Evolutionary conservation across 768 basidiomycete genomes (phyloP).

Genomic region (Serpula lacrymans): DNA sequence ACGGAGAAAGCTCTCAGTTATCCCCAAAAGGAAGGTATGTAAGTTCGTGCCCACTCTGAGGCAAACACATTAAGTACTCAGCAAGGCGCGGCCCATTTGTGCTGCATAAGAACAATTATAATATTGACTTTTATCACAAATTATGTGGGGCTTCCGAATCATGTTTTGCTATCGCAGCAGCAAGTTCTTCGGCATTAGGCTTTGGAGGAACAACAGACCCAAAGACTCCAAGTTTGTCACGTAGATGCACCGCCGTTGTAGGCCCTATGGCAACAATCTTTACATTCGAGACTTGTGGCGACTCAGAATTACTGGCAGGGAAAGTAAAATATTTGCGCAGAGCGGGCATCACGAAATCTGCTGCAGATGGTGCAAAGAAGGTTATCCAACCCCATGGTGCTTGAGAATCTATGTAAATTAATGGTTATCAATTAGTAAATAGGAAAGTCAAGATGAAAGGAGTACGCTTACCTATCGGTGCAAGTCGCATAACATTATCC

Average conservation of each 20-base stretch:
- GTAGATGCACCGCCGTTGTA: constrained; percentile 55
- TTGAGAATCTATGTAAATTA: constrained; percentile 1
- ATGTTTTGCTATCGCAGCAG: constrained; percentile 21
- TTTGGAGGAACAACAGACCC: constrained; percentile 56
- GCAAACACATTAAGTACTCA: no score
- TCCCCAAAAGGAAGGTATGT: neutral
- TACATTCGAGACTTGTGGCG: constrained; percentile 11
- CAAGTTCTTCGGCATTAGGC: constrained; percentile 55
- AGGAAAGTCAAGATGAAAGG: constrained; percentile 4
- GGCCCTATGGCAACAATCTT: constrained; percentile 65
- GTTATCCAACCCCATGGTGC: constrained; percentile 60
- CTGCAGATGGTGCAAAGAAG: constrained; percentile 73
- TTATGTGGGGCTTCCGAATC: constrained; percentile 1
- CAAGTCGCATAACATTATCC: constrained; percentile 22
- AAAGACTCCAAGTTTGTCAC: constrained; percentile 37
- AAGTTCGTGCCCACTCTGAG: no score
- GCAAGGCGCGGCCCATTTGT: neutral
- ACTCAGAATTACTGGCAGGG: constrained; percentile 8
- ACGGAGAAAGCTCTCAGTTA: neutral
- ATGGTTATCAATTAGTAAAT: neutral
- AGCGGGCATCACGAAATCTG: constrained; percentile 51
- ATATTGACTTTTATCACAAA: neutral
- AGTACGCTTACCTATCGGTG: constrained; percentile 20
- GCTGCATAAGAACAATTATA: neutral
- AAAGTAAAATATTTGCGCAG: constrained; percentile 45